Evolutionary conservation across 2,329 filamentous ascomycete genomes (phyloP), one percentile per base, ranked within the genome.

Genomic region (Apiospora aurea): DNA sequence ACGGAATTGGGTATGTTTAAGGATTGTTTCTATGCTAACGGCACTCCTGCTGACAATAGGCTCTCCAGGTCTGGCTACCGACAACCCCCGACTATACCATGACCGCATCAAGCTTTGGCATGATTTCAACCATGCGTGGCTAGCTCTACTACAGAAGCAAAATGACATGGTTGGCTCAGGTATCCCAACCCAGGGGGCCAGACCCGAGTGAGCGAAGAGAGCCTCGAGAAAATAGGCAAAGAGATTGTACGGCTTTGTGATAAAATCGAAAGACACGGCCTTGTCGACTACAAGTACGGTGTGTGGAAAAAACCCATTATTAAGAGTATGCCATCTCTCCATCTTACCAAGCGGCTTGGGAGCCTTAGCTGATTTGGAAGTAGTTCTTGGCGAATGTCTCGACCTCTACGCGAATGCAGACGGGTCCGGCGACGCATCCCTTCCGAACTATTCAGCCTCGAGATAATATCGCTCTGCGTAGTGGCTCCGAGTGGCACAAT

Each of bases 251-350:
- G 91, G 69, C 86, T 97, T 69, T 97, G 95, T 80, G 95, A 98
- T 80, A 89, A 89, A 69, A 89, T 98, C 74, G 96, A 98, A 82
- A 91, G 93, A 76, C 92, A 96, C 79, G 96, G 96, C n/a, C 85
- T 99, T 66, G 94, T 99, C 11, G 96, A 99, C 83, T 99, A 98
- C 80, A 93, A 98, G 79, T 97, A 97, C 84, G 96, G 96, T 13
- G 93, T 98, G 34, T 97, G 94, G 90, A 96, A 98, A 82, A 95
- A 98, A 79, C 91, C 93, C 79, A 98, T 98, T 77, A 89, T 96
- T 76, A 88, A 89, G 72, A 88, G 95, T 97, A 86, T 83, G 93
- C 87, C 34, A 69, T 67, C 18, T 47, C 26, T 10, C 8, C 67
- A 41, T 13, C 41, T 43, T 43, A 43, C 66, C 41, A 6, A 5